These are phyloP conservation scores for Penicillium decumbens DNA, from an alignment of 2,329 filamentous ascomycete species.

Conservation along the genomic window DNA sequence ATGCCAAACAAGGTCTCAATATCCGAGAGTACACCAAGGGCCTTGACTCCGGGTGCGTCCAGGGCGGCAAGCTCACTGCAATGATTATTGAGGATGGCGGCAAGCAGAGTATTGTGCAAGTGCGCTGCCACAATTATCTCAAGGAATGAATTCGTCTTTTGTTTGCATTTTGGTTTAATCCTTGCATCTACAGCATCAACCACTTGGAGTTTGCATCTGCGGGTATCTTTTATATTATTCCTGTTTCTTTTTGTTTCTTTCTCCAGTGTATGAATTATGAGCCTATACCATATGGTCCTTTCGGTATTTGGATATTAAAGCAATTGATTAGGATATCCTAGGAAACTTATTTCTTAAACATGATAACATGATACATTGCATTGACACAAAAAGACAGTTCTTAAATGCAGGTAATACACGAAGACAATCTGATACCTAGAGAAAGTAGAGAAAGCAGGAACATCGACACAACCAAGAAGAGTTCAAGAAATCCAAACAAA, in stretches of 20 bases:
- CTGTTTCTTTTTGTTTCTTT: too few species aligned
- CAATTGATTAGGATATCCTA: not conserved
- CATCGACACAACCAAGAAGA: not conserved
- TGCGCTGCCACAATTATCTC: constrained; percentile 38
- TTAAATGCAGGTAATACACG: not conserved
- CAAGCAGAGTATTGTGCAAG: constrained; percentile 40
- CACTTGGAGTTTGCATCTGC: not conserved
- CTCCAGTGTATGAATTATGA: not conserved
- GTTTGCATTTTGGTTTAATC: not conserved
- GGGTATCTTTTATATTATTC: not conserved
- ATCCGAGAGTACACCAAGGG: constrained; percentile 71
- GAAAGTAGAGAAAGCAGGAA: too few species aligned
- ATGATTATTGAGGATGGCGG: constrained; percentile 63
- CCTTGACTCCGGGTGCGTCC: constrained; percentile 77
- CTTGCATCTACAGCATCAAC: not conserved
- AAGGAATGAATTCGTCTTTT: constrained; percentile 9
- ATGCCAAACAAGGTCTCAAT: constrained; percentile 67
- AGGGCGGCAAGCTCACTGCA: constrained; percentile 69
- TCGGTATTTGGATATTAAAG: not conserved
- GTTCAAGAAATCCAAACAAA: too few species aligned
- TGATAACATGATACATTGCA: not conserved
- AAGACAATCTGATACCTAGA: too few species aligned
- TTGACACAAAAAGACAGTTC: not conserved
- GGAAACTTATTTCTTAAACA: not conserved
- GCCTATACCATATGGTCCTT: not conserved